These are phyloP conservation scores for Hypoxylon perforatum DNA, from an alignment of 495 filamentous ascomycete species.

Conservation along the genomic window DNA sequence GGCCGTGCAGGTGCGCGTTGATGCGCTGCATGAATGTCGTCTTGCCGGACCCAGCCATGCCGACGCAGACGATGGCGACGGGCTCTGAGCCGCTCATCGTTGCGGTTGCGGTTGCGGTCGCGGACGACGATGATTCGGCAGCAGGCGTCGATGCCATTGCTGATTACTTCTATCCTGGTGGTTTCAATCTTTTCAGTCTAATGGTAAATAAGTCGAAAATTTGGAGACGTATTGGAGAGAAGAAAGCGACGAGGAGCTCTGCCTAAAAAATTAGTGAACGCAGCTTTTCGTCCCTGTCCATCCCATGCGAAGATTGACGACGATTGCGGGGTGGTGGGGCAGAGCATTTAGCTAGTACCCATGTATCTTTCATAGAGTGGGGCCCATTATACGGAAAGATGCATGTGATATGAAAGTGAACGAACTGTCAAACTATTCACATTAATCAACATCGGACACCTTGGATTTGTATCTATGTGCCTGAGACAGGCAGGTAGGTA, in stretches of 20 bases:
- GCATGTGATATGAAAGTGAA: no score
- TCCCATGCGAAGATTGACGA: conserved; percentile 15
- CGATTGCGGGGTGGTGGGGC: conserved; percentile 33
- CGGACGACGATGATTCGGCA: conserved; percentile 19
- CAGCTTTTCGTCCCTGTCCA: neutral
- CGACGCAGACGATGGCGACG: conserved; percentile 87
- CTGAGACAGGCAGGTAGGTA: no score
- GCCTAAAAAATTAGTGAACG: neutral
- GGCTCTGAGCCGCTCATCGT: conserved; percentile 42
- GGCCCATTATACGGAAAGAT: no score
- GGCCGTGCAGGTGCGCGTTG: conserved; percentile 85
- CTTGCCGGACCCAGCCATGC: conserved; percentile 98
- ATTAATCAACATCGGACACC: no score
- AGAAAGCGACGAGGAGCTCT: neutral
- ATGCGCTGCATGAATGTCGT: conserved; percentile 99
- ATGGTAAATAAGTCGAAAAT: neutral
- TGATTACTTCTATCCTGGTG: neutral
- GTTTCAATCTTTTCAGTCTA: no score
- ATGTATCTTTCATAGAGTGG: no score
- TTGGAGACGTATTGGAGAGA: neutral
- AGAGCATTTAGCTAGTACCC: neutral
- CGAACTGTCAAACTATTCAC: no score
- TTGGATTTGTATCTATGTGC: no score
- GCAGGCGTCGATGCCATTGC: conserved; percentile 17
- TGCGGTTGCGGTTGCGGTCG: conserved; percentile 15